These are phyloP conservation scores for Aspergillus intermedius DNA, from an alignment of 2,329 filamentous ascomycete species.

Conservation along the genomic window DNA sequence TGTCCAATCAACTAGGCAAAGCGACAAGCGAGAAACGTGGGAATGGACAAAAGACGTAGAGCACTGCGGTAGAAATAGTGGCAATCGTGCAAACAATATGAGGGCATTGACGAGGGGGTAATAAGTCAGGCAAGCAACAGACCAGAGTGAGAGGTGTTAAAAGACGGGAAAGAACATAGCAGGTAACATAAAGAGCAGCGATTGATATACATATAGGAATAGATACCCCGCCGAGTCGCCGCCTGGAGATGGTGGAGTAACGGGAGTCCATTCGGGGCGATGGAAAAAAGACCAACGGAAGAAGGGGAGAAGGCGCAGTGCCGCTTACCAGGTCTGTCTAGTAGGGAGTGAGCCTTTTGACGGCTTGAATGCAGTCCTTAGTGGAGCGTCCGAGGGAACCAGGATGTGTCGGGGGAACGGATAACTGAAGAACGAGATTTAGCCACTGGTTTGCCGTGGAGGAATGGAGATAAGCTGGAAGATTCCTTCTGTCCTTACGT, in stretches of 20 bases:
- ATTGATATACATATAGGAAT: conserved; percentile 2
- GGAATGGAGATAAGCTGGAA: background rate
- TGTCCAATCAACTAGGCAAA: conserved; percentile 52
- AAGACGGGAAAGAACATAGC: background rate
- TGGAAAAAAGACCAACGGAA: conserved; percentile 16
- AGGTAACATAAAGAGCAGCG: conserved; percentile 1
- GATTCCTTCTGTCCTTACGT: background rate
- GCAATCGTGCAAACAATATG: conserved; percentile 76
- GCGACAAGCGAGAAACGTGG: conserved; percentile 69
- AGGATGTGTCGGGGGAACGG: conserved; percentile 28
- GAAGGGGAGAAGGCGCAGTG: conserved; percentile 14
- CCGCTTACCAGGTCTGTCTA: background rate
- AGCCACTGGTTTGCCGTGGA: background rate
- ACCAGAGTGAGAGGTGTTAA: background rate
- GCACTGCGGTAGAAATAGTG: conserved; percentile 92
- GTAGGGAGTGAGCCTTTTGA: background rate
- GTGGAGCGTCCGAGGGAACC: background rate
- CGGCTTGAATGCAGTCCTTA: background rate
- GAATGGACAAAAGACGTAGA: conserved; percentile 75
- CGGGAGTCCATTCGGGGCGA: conserved; percentile 12
- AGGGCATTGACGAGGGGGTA: conserved; percentile 54
- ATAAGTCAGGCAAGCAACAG: background rate
- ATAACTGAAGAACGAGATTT: conserved; percentile 14
- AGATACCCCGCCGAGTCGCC: conserved; percentile 6
- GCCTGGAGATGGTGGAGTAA: conserved; percentile 5